phyloP scores from a whole-genome alignment of 495 filamentous ascomycete genomes.

The Penicillium soppii region DNA sequence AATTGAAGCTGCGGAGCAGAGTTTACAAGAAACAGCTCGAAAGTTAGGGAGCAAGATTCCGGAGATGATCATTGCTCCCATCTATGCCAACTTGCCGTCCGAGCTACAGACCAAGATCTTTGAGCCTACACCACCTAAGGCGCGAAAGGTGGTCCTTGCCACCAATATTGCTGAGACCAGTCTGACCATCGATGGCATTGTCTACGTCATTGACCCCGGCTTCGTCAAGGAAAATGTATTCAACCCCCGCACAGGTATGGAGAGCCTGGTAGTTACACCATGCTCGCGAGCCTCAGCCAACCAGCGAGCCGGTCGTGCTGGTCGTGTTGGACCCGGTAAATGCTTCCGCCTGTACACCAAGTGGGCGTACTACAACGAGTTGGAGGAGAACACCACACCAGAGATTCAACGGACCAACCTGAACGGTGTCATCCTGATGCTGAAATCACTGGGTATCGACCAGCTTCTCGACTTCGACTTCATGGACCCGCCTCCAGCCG shows the following conservation, averaged over 20 bases:
- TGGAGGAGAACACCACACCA: constrained; percentile 89
- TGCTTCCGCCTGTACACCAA: constrained; percentile 95
- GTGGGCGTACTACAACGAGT: constrained; percentile 90
- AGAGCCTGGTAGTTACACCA: constrained; percentile 84
- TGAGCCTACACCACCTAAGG: constrained; percentile 77
- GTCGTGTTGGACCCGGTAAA: constrained; percentile 90
- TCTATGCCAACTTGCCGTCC: constrained; percentile 85
- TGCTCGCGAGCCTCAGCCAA: constrained; percentile 94
- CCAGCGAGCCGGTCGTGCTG: constrained; percentile 88
- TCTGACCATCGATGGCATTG: constrained; percentile 86
- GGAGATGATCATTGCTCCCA: constrained; percentile 82
- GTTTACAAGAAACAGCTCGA: constrained; percentile 73
- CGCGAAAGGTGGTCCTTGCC: constrained; percentile 82
- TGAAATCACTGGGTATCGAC: constrained; percentile 92
- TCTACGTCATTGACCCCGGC: constrained; percentile 88
- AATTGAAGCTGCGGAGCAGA: constrained; percentile 81
- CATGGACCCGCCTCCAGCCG: constrained; percentile 89
- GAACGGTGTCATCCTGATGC: constrained; percentile 75
- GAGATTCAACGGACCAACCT: constrained; percentile 94
- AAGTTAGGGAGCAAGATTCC: constrained; percentile 81
- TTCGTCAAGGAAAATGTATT: constrained; percentile 97
- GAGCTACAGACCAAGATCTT: constrained; percentile 88
- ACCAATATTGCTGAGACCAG: constrained; percentile 91
- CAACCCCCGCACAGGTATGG: constrained; percentile 89
- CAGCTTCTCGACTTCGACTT: constrained; percentile 95